Evolutionary conservation across 805 yeast genomes (phyloP), one percentile per base, ranked within the genome.

Genomic region (Ogataea pini): DNA sequence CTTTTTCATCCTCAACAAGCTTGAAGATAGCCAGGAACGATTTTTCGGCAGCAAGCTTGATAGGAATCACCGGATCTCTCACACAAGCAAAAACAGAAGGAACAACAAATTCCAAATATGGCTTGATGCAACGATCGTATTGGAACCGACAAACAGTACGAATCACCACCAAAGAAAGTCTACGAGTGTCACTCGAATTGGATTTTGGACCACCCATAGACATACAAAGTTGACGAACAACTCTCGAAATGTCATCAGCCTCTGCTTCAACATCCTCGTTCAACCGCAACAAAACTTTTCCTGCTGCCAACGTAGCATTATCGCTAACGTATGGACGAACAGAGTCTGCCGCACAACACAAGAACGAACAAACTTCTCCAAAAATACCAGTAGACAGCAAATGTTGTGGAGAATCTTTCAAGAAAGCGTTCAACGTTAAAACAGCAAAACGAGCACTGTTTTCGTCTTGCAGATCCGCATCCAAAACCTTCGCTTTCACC

Each of bases 1-100:
- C 63, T 17, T 73, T 71, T 8, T 70, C 78, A 53, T 86, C 96
- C 22, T 85, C 88, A 27, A 87, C 84, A 57, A 92, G 71, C 41
- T 78, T 73, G 68, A 90, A 85, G 14, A 89, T 63, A 1, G 88
- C 80, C 55, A 91, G 64, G 65, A 78, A 90, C 0, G 95, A 90
- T 71, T 89, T 89, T 65, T 92, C 99, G 7, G 96, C 96, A 1
- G 97, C 97, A 52, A 92, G 75, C 61, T 90, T 91, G 57, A 92
- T 84, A 4, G 99, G 97, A 60, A 92, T 89, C 41, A 88, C 74
- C n/a, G 83, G 76, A 61, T 91, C 97, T 55, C 99, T 77, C 34
- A 92, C 85, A 64, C 94, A 84, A 0, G 85, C 72, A 64, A 92
- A 92, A 2, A 90, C 83, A 10, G 88, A 73, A 12, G 94, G 89